These are phyloP conservation scores for Colletotrichum graminicola DNA, from an alignment of 2,329 filamentous ascomycete genomes.

Conservation along the genomic window DNA sequence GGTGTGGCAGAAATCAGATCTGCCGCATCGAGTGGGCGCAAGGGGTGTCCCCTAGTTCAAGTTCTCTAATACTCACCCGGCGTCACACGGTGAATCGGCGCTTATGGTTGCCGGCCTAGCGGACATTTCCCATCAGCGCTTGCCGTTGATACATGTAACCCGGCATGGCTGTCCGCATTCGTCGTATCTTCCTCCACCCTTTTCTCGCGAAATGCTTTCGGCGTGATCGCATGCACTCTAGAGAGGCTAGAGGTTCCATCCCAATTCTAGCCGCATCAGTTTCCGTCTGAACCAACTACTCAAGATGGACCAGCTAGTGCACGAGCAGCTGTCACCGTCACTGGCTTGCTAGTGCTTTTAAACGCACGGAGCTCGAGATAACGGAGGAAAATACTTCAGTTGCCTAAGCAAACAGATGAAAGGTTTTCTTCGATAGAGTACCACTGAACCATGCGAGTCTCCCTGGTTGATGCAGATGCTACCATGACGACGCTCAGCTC, in stretches of 20 bases:
- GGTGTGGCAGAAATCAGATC: constrained; percentile 17
- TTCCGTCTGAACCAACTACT: neutral
- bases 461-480: neutral
- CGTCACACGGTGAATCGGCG: constrained; percentile 26
- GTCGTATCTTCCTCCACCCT: neutral
- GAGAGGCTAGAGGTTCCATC: neutral
- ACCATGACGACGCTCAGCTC: neutral
- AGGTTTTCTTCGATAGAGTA: neutral
- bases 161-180: neutral
- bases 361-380: neutral
- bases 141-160: neutral
- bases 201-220: neutral
- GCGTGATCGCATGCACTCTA: neutral
- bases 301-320: neutral
- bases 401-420: neutral
- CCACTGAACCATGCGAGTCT: neutral
- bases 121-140: neutral
- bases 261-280: neutral
- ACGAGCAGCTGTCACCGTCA: neutral
- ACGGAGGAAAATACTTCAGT: neutral
- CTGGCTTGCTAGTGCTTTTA: too few species aligned
- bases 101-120: constrained; percentile 26
- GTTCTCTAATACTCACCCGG: neutral
- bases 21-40: neutral
- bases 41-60: constrained; percentile 5